Percentiles rank a stretch among this genome's conserved stretches.
Conservation (phyloP, 179 eudicot species). For the Corrigiola litoralis region DNA sequence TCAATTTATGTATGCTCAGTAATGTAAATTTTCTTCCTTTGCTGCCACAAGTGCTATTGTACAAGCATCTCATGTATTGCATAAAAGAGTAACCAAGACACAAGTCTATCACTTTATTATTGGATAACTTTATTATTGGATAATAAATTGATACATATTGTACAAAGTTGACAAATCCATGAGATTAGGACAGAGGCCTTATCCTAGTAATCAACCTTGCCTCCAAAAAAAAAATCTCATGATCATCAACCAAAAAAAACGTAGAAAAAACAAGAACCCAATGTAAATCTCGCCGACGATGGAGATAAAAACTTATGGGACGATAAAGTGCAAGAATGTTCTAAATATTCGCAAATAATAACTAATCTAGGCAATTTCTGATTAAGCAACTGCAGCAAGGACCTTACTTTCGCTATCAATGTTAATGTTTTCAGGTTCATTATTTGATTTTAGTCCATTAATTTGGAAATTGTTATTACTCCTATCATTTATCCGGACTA, state of each 20-base stretch:
- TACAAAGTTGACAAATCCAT: not conserved
- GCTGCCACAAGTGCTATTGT: no score
- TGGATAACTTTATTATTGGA: no score
- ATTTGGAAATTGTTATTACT: not conserved
- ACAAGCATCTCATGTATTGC: no score
- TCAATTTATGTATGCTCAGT: no score
- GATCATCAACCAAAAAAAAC: not conserved
- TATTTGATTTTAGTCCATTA: slow-evolving; percentile 5
- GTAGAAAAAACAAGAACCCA: not conserved
- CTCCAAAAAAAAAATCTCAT: slow-evolving; percentile 2
- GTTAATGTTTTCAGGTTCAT: slow-evolving; percentile 18
- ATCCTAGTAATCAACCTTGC: not conserved
- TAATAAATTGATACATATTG: not conserved
- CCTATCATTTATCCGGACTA: slow-evolving; percentile 16
- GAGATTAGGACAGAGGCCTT: not conserved
- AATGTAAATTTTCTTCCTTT: no score
- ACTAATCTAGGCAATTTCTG: not conserved
- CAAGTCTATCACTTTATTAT: no score
- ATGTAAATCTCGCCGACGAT: not conserved
- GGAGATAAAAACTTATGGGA: not conserved
- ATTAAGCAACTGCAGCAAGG: slow-evolving; percentile 26
- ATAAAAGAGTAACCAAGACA: no score
- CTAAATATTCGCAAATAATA: not conserved
- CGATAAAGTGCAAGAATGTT: no score
- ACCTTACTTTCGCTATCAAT: slow-evolving; percentile 21